Evolutionary conservation across 2,329 filamentous ascomycete species (phyloP).

Genomic region (Ceratocystis harringtonii): DNA sequence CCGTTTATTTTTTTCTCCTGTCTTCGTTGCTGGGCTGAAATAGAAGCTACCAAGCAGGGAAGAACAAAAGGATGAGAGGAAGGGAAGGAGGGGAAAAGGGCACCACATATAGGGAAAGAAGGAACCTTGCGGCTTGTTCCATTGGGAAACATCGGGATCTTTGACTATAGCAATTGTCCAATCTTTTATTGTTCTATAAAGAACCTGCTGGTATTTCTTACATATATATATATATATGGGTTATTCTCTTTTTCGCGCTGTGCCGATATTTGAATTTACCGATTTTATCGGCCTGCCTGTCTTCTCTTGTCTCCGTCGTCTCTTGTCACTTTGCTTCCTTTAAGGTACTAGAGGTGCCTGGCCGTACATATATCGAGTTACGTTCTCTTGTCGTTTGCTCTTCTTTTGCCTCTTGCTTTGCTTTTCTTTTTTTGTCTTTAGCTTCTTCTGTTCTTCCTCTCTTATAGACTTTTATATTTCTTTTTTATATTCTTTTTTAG

Average conservation of each 20-base stretch:
- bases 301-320: not conserved
- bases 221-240: too few relatives aligned
- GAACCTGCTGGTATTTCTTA: not conserved
- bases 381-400: not conserved
- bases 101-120: not conserved
- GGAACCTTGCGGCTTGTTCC: slow-evolving; percentile 4
- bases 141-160: not conserved
- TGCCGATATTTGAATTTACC: not conserved
- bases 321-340: not conserved
- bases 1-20: too few relatives aligned
- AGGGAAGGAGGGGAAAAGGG: slow-evolving; percentile 5
- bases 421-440: not conserved
- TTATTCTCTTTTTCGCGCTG: too few relatives aligned
- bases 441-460: not conserved
- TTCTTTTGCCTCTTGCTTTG: not conserved
- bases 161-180: not conserved
- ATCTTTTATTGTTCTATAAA: not conserved
- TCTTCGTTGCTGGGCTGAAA: too few relatives aligned
- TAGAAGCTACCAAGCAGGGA: too few relatives aligned
- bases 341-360: not conserved
- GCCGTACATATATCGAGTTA: not conserved
- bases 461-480: not conserved
- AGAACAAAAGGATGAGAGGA: not conserved
- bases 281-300: not conserved
- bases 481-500: not conserved